Evolutionary conservation across 257 asterid genomes (phyloP).

Genomic region (Scutellaria barbata): DNA sequence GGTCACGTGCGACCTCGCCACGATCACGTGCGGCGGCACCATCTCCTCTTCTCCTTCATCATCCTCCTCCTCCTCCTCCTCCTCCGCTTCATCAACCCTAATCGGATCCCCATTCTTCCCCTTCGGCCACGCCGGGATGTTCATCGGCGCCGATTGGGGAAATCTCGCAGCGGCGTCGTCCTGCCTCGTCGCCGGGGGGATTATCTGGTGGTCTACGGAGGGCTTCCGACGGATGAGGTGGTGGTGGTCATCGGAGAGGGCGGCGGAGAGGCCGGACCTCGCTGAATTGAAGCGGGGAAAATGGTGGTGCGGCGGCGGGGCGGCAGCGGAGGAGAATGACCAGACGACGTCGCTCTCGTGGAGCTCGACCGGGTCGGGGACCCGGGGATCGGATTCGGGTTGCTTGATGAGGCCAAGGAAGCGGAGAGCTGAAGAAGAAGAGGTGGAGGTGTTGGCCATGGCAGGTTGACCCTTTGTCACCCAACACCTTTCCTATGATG

Average conservation of each 20-base stretch:
- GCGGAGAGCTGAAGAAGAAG: constrained; percentile 57
- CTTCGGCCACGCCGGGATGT: constrained; percentile 74
- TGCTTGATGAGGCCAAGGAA: constrained; percentile 48
- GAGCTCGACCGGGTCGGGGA: constrained; percentile 69
- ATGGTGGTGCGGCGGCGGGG: constrained; percentile 42
- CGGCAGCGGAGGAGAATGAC: constrained; percentile 55
- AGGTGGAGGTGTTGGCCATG: constrained; percentile 48
- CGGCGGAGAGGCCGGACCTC: constrained; percentile 71
- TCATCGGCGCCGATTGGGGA: constrained; percentile 86
- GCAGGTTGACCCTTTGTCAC: constrained; percentile 43
- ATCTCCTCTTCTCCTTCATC: constrained; percentile 54
- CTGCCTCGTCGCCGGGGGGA: constrained; percentile 41
- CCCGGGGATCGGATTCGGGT: constrained; percentile 48
- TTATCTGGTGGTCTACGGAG: constrained; percentile 43
- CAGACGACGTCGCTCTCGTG: constrained; percentile 85
- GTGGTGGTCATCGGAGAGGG: constrained; percentile 53
- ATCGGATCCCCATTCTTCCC: constrained; percentile 27
- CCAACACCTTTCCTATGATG: constrained; percentile 35
- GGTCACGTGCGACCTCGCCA: constrained; percentile 84
- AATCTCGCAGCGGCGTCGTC: constrained; percentile 44
- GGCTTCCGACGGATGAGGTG: constrained; percentile 61
- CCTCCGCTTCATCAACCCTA: constrained; percentile 54
- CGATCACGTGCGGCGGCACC: constrained; percentile 97
- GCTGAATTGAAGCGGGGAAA: constrained; percentile 40
- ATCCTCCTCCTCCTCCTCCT: constrained; percentile 32